These are phyloP conservation scores for Calonectria ilicicola DNA, from an alignment of 2,329 filamentous ascomycete genomes.

Conservation along the genomic window DNA sequence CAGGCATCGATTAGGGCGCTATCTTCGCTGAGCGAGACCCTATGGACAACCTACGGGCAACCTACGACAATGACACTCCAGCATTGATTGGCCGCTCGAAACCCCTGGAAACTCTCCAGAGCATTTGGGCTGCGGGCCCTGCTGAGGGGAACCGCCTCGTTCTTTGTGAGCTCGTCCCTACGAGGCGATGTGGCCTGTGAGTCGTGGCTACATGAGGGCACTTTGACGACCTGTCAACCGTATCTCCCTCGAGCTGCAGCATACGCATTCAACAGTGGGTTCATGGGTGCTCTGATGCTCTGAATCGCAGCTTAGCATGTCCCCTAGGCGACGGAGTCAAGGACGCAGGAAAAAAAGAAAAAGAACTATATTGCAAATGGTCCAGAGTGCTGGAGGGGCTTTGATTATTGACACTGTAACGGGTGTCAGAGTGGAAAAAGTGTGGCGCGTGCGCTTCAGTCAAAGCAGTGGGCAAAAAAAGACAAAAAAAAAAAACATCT, in stretches of 20 bases:
- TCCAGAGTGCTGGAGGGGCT: background rate
- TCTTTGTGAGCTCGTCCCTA: background rate
- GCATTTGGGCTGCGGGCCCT: slow-evolving; percentile 5
- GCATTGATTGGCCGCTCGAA: slow-evolving; percentile 26
- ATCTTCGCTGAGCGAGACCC: slow-evolving; percentile 11
- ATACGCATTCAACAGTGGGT: background rate
- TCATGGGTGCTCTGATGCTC: background rate
- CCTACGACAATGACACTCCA: background rate
- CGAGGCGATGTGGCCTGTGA: slow-evolving; percentile 9
- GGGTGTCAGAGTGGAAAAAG: background rate
- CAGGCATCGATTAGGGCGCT: slow-evolving; percentile 29
- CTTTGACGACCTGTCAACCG: background rate
- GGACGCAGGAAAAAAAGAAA: background rate
- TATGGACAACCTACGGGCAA: background rate
- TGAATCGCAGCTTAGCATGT: background rate
- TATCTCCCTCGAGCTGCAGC: background rate
- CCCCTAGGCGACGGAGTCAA: background rate
- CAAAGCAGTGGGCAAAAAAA: slow-evolving; percentile 27
- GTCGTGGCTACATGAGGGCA: background rate
- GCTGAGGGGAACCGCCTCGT: background rate
- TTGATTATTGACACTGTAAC: slow-evolving; percentile 7
- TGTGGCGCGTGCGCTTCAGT: slow-evolving; percentile 23
- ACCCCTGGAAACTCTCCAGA: background rate
- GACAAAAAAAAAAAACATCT: slow-evolving; percentile 44
- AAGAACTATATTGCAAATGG: background rate